phyloP scores from a whole-genome alignment of 164 flowering plant genomes.

The Paratinospora sagittata region DNA sequence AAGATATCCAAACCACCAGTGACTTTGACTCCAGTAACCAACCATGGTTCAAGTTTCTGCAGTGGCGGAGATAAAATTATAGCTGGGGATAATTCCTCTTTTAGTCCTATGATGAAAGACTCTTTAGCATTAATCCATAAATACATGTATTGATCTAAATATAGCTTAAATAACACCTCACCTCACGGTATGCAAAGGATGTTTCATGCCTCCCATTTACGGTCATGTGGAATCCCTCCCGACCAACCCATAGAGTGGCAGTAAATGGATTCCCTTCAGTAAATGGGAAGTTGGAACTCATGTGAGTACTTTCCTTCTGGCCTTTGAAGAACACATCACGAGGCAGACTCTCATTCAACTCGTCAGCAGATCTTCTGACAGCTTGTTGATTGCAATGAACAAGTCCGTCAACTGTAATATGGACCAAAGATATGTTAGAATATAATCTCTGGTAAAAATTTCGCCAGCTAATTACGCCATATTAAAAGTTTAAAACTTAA shows the following conservation, averaged over 20 bases:
- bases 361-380: constrained; percentile 34
- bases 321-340: constrained; percentile 23
- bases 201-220: constrained; percentile 95
- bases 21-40: constrained; percentile 52
- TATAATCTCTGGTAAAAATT: not conserved
- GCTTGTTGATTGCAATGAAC: constrained; percentile 59
- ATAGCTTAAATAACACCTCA: constrained; percentile 29
- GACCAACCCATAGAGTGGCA: constrained; percentile 84
- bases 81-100: not conserved
- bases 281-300: constrained; percentile 62
- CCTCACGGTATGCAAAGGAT: constrained; percentile 78
- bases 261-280: constrained; percentile 62
- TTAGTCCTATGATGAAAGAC: constrained; percentile 1
- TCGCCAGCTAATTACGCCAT: not conserved
- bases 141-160: not conserved
- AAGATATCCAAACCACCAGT: constrained; percentile 53
- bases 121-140: not conserved
- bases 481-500: not conserved
- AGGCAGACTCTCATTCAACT: constrained; percentile 31
- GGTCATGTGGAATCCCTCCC: constrained; percentile 90
- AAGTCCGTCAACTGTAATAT: constrained; percentile 71
- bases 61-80: constrained; percentile 19
- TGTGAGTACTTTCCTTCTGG: constrained; percentile 34
- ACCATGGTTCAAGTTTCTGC: constrained; percentile 92
- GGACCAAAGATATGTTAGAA: constrained; percentile 13